Evolutionary conservation across 441 rosid species (phyloP), one percentile per base, ranked within the genome.

Genomic region (Lepidium campestre): DNA sequence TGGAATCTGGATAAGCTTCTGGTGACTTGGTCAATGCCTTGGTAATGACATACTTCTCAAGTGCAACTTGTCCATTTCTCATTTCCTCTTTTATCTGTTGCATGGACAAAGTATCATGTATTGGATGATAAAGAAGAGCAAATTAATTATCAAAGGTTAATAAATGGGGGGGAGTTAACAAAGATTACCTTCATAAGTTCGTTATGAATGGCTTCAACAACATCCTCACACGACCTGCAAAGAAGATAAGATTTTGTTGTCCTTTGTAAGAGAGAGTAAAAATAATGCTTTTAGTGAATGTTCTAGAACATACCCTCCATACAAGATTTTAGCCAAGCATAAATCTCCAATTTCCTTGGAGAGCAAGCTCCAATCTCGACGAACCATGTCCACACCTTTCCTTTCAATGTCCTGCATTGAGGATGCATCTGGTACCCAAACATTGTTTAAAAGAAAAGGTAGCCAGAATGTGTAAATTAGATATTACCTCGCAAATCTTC

Each of bases 331-430:
- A 71, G 80, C 63, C 40, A 91, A 77, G 79, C 97, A 91, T 67
- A 82, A 85, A 75, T 89, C 96, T 71, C 99, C 98, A 68, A 83
- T 65, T 77, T 91, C 97, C 83, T 94, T 94, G 61, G 99, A 84
- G 46, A 94, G 79, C 80, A 91, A 79, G 74, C 99, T 94, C 99
- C 97, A 94, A 78, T 91, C 99, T 67, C 97, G 91, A 61, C 98
- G 92, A 79, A 94, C 99, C 97, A 90, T 91, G 82, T 94, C 99
- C 68, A 94, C 92, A 65, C 99, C 99, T 79, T 94, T 94, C 47
- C 96, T 87, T 76, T 94, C 98, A 80, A 85, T 91, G 48, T 86
- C 90, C 98, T 94, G 82, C 72, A 74, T 86, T 80, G 67, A 76
- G 62, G 46, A 62, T 70, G 73, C 72, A 67, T 72, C 47, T 48